A percentile compares a stretch with the other conserved stretches of the same genome.
phyloP scores from a whole-genome alignment of 2,329 filamentous ascomycete genomes.

The Aspergillus sp. region DNA sequence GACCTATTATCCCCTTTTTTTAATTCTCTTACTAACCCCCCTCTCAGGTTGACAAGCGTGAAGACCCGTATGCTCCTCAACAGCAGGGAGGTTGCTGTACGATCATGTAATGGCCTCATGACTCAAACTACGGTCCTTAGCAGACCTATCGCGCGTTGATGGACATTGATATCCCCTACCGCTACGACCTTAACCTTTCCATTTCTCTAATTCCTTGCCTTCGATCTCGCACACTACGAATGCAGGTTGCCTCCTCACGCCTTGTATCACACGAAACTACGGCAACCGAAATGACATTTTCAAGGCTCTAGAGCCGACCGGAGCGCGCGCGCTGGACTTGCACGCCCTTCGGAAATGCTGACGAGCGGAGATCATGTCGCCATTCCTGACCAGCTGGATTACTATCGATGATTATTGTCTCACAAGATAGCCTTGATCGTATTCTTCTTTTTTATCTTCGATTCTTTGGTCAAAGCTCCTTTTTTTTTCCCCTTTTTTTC shows the following conservation, averaged over 20 bases:
- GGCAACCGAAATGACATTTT: slow-evolving; percentile 9
- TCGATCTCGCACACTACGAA: slow-evolving; percentile 15
- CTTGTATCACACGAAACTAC: slow-evolving; percentile 5
- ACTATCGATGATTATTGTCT: slow-evolving; percentile 13
- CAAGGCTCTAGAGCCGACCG: slow-evolving; percentile 13
- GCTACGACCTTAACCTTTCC: slow-evolving; percentile 22
- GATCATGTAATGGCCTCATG: slow-evolving; percentile 70
- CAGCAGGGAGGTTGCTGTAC: slow-evolving; percentile 90
- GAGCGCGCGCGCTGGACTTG: slow-evolving; percentile 23
- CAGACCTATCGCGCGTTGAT: slow-evolving; percentile 20
- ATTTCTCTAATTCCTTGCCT: slow-evolving; percentile 21
- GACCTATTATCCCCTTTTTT: background rate
- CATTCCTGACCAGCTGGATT: slow-evolving; percentile 7
- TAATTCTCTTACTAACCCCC: slow-evolving; percentile 3
- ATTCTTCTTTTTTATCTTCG: slow-evolving; percentile 1
- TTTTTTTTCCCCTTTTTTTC: slow-evolving; percentile 8
- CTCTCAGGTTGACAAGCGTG: slow-evolving; percentile 76
- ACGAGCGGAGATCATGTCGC: slow-evolving; percentile 10
- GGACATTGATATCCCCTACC: slow-evolving; percentile 19
- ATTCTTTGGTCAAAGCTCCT: slow-evolving; percentile 21
- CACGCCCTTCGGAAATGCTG: slow-evolving; percentile 18
- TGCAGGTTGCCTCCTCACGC: slow-evolving; percentile 6
- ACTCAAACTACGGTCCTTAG: slow-evolving; percentile 25
- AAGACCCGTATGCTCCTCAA: slow-evolving; percentile 97
- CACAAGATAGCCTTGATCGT: slow-evolving; percentile 12